phyloP scores from a whole-genome alignment of 1,139 yeast species.

The Hanseniaspora uvarum region DNA sequence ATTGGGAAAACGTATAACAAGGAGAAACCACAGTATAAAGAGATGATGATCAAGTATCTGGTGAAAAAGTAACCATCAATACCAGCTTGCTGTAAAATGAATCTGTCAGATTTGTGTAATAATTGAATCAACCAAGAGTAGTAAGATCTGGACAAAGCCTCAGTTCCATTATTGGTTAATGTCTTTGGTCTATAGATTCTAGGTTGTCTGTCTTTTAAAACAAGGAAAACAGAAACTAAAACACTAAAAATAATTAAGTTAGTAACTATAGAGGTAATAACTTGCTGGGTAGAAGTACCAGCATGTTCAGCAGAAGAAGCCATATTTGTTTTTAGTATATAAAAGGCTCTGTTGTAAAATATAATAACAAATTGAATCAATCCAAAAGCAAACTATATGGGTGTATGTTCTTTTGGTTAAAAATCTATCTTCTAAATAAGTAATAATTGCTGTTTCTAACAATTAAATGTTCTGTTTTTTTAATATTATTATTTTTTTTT shows the following conservation, averaged over 20 bases:
- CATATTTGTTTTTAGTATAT: background rate
- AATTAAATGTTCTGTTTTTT: too few relatives aligned
- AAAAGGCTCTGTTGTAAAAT: background rate
- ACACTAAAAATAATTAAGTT: conserved; percentile 46
- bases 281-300: conserved; percentile 53
- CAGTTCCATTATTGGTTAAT: conserved; percentile 50
- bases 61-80: conserved; percentile 64
- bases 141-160: conserved; percentile 52
- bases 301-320: conserved; percentile 20
- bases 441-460: background rate
- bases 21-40: conserved; percentile 33
- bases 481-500: too few relatives aligned
- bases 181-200: conserved; percentile 64
- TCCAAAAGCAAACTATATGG: background rate
- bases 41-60: conserved; percentile 45
- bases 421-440: background rate
- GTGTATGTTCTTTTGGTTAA: background rate
- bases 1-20: conserved; percentile 46
- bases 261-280: conserved; percentile 48
- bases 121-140: conserved; percentile 53
- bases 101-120: conserved; percentile 51
- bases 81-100: conserved; percentile 62
- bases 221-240: conserved; percentile 44
- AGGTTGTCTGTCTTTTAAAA: conserved; percentile 43
- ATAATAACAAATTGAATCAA: background rate